Base-by-base conservation (phyloP, 331 rosid genomes). In the Rhamnella rubrinervis region DNA sequence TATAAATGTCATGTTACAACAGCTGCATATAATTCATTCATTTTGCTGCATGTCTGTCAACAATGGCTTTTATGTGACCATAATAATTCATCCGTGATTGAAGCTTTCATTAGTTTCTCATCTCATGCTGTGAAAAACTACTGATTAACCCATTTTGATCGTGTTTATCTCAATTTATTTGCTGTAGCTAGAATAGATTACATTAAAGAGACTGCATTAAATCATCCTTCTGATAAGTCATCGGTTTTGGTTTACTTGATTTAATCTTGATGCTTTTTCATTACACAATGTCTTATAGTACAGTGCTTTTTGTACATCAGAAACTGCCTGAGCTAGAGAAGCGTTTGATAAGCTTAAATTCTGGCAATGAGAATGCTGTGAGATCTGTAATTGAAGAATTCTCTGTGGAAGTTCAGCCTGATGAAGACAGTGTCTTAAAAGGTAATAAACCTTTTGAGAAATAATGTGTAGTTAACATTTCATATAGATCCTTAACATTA, bases 361-460 rank as follows among this genome's bases (percentile, higher is more conserved):
- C 89, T 35, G 89, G 96, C 19, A 79, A 88, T 64, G 92, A 77
- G 66, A 83, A 75, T 68, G 89, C 88, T 67, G 91, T 93, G 23
- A 85, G 88, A 81, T 88, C 89, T 71, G 84, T 75, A 18, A 88
- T 93, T 60, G 96, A 93, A 77, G 91, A 91, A 67, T 87, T 87
- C 78, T 84, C 97, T 1, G 61, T 73, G 73, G 87, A 80, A 75
- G 87, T 85, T 65, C 73, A 87, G 62, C 82, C 78, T 67, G 89
- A 87, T 44, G 91, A 81, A 75, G 85, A 80, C 21, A 91, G 96
- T 77, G 71, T 93, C 75, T 73, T 93, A 74, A 88, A 83, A 93
- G 82, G 98, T 93, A 82, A 83, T 66, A 62, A 31, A 44, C 73
- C 63, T 66, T 51, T 1, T 8, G 46, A 49, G 17, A 11, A 26